Evolutionary conservation across 2,329 filamentous ascomycete species (phyloP).

Genomic region (Fusarium nanum): DNA sequence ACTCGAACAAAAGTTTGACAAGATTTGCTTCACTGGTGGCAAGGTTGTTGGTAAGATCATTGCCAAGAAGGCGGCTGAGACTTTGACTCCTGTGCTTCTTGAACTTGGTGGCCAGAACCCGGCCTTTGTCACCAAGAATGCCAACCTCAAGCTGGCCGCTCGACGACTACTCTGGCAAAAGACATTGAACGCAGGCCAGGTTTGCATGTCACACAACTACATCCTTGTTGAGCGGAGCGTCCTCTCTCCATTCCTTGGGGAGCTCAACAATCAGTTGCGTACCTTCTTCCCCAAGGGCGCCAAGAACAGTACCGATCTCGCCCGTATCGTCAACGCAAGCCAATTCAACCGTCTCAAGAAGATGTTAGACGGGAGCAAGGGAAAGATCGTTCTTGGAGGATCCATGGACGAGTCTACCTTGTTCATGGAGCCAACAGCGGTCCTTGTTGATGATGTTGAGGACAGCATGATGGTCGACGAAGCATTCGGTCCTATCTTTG

Average conservation of each 20-base stretch:
- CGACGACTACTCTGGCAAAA: slow-evolving; percentile 91
- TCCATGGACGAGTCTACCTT: slow-evolving; percentile 81
- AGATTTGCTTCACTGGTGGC: slow-evolving; percentile 96
- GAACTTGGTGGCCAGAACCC: slow-evolving; percentile 95
- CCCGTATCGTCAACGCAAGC: slow-evolving; percentile 81
- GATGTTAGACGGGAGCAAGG: slow-evolving; percentile 86
- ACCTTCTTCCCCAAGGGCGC: slow-evolving; percentile 88
- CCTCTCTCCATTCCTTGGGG: slow-evolving; percentile 76
- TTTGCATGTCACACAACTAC: slow-evolving; percentile 95
- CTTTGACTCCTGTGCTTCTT: slow-evolving; percentile 86
- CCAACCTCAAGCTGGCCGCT: slow-evolving; percentile 83
- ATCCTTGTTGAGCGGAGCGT: slow-evolving; percentile 83
- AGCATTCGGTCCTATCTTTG: slow-evolving; percentile 92
- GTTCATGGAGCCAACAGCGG: slow-evolving; percentile 92
- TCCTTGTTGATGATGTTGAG: slow-evolving; percentile 76
- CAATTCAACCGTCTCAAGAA: slow-evolving; percentile 87
- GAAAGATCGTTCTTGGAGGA: slow-evolving; percentile 89
- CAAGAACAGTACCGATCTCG: slow-evolving; percentile 80
- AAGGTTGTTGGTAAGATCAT: slow-evolving; percentile 85
- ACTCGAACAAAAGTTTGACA: slow-evolving; percentile 92
- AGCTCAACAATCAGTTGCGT: slow-evolving; percentile 76
- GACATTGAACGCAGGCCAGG: slow-evolving; percentile 85
- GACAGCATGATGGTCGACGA: slow-evolving; percentile 87
- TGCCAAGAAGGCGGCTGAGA: slow-evolving; percentile 87
- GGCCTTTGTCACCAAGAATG: slow-evolving; percentile 87